Conservation (phyloP, 2,329 filamentous ascomycete species). For the Aspergillus chevalieri region DNA sequence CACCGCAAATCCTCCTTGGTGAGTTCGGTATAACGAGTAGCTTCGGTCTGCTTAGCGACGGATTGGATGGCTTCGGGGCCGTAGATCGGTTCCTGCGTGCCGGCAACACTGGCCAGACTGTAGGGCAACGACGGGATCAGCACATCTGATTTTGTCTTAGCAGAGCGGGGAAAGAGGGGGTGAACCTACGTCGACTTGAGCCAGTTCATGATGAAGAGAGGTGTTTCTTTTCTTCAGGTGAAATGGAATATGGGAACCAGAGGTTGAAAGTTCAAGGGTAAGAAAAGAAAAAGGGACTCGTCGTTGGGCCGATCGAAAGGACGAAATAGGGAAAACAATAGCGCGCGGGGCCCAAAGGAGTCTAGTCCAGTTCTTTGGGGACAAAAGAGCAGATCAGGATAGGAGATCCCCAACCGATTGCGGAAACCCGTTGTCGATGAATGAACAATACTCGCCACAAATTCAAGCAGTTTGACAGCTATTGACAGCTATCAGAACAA, state of each 20-base stretch:
- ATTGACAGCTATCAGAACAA: background rate
- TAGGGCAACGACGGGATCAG: conserved; percentile 43
- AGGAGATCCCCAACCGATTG: too few species aligned
- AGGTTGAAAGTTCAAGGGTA: background rate
- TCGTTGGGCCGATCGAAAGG: background rate
- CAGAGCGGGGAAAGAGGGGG: conserved; percentile 2
- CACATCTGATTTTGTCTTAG: conserved; percentile 29
- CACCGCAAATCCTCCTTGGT: conserved; percentile 75
- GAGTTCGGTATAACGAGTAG: conserved; percentile 73
- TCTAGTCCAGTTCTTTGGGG: conserved; percentile 15
- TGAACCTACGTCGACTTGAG: conserved; percentile 75
- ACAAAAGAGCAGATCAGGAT: background rate
- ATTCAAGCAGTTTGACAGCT: background rate
- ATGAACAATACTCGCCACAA: background rate
- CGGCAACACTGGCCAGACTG: conserved; percentile 70
- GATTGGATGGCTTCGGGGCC: conserved; percentile 81
- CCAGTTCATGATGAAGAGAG: conserved; percentile 76
- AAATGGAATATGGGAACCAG: background rate
- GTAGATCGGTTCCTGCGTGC: conserved; percentile 94
- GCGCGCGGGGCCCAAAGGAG: conserved; percentile 26
- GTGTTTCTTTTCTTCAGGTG: background rate
- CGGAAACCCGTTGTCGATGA: background rate
- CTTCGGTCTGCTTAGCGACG: conserved; percentile 72
- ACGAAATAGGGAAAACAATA: conserved; percentile 26
- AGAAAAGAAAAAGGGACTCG: conserved; percentile 15